These are phyloP conservation scores for Tuber brumale DNA, from an alignment of 495 filamentous ascomycete genomes.

Conservation along the genomic window DNA sequence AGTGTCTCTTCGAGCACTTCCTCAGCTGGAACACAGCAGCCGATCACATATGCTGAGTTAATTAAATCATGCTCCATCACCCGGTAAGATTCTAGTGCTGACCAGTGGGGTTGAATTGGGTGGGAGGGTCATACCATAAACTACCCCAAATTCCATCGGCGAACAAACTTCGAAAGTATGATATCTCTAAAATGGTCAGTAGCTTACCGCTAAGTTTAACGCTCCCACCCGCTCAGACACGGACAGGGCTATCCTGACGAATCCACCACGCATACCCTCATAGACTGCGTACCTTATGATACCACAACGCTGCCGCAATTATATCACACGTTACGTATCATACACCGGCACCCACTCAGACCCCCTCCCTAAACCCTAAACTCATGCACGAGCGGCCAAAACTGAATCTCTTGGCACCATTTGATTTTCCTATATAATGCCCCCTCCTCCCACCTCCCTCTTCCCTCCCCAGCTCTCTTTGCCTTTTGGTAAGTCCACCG, in stretches of 20 bases:
- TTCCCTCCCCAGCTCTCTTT: constrained; percentile 23
- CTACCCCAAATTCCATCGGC: neutral
- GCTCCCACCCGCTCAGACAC: neutral
- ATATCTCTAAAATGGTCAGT: neutral
- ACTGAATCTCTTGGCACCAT: neutral
- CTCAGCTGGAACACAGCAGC: neutral
- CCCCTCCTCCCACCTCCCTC: constrained; percentile 6
- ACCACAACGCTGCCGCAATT: neutral
- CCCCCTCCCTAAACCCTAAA: neutral
- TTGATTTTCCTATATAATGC: neutral
- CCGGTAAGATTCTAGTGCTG: neutral
- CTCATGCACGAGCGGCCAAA: neutral
- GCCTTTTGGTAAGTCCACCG: constrained; percentile 15
- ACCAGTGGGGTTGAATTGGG: neutral
- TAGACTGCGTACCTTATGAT: neutral
- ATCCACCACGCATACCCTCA: neutral
- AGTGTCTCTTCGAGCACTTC: neutral
- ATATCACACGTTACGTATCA: neutral
- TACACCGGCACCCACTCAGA: neutral
- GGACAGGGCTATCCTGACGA: neutral
- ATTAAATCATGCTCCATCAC: neutral
- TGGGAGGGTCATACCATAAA: neutral
- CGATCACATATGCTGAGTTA: neutral
- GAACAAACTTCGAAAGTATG: neutral
- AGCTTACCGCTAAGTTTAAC: neutral